phyloP scores from a whole-genome alignment of 1,284 basidiomycete species.

The Ustilago nuda region DNA sequence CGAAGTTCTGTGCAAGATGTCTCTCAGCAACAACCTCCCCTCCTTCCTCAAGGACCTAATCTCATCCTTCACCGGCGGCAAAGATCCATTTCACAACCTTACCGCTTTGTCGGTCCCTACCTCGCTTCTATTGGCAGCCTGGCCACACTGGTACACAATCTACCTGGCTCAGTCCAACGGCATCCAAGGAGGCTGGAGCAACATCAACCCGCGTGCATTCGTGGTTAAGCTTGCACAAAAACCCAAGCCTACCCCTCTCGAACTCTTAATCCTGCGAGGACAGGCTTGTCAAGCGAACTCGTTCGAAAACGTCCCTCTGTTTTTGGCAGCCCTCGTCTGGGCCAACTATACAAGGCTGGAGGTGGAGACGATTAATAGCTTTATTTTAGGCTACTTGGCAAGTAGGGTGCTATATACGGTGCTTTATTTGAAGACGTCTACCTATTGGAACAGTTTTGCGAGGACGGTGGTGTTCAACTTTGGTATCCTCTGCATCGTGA shows the following conservation, averaged over 20 bases:
- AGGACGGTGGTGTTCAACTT: slow-evolving; percentile 48
- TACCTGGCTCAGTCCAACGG: slow-evolving; percentile 49
- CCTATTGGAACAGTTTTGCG: slow-evolving; percentile 33
- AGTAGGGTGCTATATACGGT: slow-evolving; percentile 26
- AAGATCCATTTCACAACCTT: slow-evolving; percentile 41
- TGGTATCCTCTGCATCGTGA: slow-evolving; percentile 39
- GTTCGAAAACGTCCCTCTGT: slow-evolving; percentile 48
- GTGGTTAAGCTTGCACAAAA: slow-evolving; percentile 39
- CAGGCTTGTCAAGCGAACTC: slow-evolving; percentile 50
- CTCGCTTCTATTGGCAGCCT: slow-evolving; percentile 41
- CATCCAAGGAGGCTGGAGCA: slow-evolving; percentile 60
- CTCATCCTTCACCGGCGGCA: slow-evolving; percentile 21
- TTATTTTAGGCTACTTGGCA: slow-evolving; percentile 31
- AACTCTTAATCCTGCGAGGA: slow-evolving; percentile 53
- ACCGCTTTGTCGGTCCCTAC: slow-evolving; percentile 31
- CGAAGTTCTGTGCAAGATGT: not conserved
- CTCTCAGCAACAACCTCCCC: not conserved
- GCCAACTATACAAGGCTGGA: slow-evolving; percentile 32
- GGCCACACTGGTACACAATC: slow-evolving; percentile 62
- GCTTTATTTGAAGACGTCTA: slow-evolving; percentile 29
- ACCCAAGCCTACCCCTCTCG: slow-evolving; percentile 41
- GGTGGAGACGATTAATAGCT: slow-evolving; percentile 23
- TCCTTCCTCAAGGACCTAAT: slow-evolving; percentile 6
- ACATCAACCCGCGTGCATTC: slow-evolving; percentile 58
- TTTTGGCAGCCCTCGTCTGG: slow-evolving; percentile 30